Conservation (phyloP, 2,329 filamentous ascomycete species). For the Neofusicoccum umdonicola region DNA sequence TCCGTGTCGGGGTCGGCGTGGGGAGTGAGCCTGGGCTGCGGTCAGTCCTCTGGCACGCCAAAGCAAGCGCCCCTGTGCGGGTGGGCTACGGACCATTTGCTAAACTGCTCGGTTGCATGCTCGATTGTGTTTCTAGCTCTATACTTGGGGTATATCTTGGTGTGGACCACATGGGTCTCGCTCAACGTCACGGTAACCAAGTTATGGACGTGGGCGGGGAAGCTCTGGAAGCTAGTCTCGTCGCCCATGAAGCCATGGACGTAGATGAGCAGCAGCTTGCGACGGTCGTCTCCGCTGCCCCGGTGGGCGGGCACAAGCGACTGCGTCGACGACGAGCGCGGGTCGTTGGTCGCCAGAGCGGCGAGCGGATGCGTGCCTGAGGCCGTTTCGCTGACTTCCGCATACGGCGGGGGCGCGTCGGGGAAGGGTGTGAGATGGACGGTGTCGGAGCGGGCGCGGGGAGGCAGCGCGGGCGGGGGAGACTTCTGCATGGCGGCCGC, state of each 20-base stretch:
- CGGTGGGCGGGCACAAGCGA: slow-evolving; percentile 41
- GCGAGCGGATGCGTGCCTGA: slow-evolving; percentile 12
- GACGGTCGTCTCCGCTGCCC: slow-evolving; percentile 33
- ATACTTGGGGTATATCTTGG: slow-evolving; percentile 81
- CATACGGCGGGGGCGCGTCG: slow-evolving; percentile 23
- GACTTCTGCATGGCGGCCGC: background rate
- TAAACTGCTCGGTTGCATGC: slow-evolving; percentile 78
- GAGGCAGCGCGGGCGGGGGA: slow-evolving; percentile 31
- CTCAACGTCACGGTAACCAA: slow-evolving; percentile 64
- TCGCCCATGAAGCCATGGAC: slow-evolving; percentile 90
- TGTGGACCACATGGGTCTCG: slow-evolving; percentile 77
- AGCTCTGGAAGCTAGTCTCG: slow-evolving; percentile 81
- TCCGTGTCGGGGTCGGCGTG: slow-evolving; percentile 74
- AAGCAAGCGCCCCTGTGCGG: slow-evolving; percentile 20
- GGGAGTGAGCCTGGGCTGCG: slow-evolving; percentile 60
- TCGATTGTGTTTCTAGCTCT: slow-evolving; percentile 71
- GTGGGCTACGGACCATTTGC: slow-evolving; percentile 57
- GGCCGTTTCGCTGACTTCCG: slow-evolving; percentile 15
- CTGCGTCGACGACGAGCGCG: slow-evolving; percentile 46
- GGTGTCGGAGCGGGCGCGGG: slow-evolving; percentile 23
- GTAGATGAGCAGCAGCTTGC: slow-evolving; percentile 72
- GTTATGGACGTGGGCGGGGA: slow-evolving; percentile 83
- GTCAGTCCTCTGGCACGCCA: slow-evolving; percentile 17
- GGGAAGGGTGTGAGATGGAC: slow-evolving; percentile 19
- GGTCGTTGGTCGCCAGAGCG: slow-evolving; percentile 38